These are phyloP conservation scores for Boletus rubescentipes DNA, from an alignment of 768 basidiomycete genomes.

Conservation along the genomic window DNA sequence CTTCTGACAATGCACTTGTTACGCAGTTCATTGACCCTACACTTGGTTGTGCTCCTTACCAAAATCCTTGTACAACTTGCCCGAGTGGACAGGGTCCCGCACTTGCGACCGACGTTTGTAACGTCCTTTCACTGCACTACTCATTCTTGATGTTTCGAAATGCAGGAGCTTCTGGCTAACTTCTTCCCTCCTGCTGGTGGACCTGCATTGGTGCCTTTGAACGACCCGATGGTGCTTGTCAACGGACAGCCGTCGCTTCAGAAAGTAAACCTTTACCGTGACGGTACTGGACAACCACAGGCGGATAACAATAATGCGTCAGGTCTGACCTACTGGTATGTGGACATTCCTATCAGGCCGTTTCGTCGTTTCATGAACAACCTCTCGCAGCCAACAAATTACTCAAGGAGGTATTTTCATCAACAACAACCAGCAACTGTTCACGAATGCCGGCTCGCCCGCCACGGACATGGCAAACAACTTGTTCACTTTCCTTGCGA, in stretches of 20 bases:
- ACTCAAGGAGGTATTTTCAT: constrained; percentile 25
- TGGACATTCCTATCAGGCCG: neutral
- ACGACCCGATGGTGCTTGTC: constrained; percentile 27
- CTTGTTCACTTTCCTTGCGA: constrained; percentile 30
- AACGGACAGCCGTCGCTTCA: constrained; percentile 22
- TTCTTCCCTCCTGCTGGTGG: constrained; percentile 26
- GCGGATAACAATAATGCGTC: constrained; percentile 26
- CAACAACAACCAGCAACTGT: constrained; percentile 20
- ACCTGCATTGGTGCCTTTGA: constrained; percentile 26
- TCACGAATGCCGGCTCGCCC: constrained; percentile 20
- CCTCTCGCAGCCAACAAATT: constrained; percentile 19
- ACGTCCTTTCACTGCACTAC: neutral
- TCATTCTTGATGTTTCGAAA: neutral
- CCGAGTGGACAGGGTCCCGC: constrained; percentile 17
- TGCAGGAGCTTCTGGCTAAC: constrained; percentile 23
- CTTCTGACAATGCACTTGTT: constrained; percentile 27
- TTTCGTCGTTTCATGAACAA: neutral
- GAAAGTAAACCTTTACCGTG: constrained; percentile 30
- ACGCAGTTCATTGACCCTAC: constrained; percentile 27
- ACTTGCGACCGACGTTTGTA: constrained; percentile 24
- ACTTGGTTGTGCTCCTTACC: constrained; percentile 23
- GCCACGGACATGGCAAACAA: constrained; percentile 22
- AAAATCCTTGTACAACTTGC: constrained; percentile 29
- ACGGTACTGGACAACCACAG: constrained; percentile 26
- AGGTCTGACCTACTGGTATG: constrained; percentile 21